These are phyloP conservation scores for Yamadazyma diospyri DNA, from an alignment of 1,139 yeast genomes.

Conservation along the genomic window DNA sequence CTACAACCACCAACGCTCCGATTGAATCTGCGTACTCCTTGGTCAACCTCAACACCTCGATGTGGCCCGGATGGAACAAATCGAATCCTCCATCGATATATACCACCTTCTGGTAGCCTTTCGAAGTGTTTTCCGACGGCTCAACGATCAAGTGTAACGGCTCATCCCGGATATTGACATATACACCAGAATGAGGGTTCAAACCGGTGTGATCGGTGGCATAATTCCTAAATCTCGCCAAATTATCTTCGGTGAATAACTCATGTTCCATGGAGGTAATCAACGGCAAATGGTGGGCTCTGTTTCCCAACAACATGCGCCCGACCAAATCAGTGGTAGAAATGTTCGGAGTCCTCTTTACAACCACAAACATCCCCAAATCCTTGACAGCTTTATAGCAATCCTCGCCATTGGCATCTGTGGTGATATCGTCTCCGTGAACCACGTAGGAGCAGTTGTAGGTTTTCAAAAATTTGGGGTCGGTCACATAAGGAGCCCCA, in stretches of 20 bases:
- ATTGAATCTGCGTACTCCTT: slow-evolving; percentile 34
- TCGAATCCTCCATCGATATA: slow-evolving; percentile 89
- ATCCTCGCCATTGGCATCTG: slow-evolving; percentile 93
- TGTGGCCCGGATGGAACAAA: slow-evolving; percentile 90
- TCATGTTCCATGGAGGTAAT: slow-evolving; percentile 29
- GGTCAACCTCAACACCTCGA: slow-evolving; percentile 57
- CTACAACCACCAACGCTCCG: slow-evolving; percentile 56
- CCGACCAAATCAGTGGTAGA: slow-evolving; percentile 94
- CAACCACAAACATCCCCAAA: slow-evolving; percentile 81
- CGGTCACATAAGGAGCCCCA: slow-evolving; percentile 94
- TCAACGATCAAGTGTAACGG: slow-evolving; percentile 31
- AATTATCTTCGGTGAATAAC: slow-evolving; percentile 30
- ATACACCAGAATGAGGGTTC: slow-evolving; percentile 60
- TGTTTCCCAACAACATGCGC: slow-evolving; percentile 68
- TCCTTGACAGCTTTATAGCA: slow-evolving; percentile 84
- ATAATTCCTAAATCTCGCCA: slow-evolving; percentile 46
- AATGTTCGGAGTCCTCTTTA: slow-evolving; percentile 89
- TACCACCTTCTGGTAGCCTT: slow-evolving; percentile 30
- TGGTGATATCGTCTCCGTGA: slow-evolving; percentile 96
- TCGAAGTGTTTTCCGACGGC: slow-evolving; percentile 23
- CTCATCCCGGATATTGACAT: slow-evolving; percentile 26
- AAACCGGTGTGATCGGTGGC: slow-evolving; percentile 69
- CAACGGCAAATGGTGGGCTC: slow-evolving; percentile 52
- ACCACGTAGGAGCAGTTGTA: slow-evolving; percentile 83
- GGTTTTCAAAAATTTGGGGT: slow-evolving; percentile 71